A percentile compares a stretch with the other conserved stretches of the same genome.
These are phyloP conservation scores for Collybia sordida DNA, from an alignment of 768 basidiomycete genomes.

Conservation along the genomic window DNA sequence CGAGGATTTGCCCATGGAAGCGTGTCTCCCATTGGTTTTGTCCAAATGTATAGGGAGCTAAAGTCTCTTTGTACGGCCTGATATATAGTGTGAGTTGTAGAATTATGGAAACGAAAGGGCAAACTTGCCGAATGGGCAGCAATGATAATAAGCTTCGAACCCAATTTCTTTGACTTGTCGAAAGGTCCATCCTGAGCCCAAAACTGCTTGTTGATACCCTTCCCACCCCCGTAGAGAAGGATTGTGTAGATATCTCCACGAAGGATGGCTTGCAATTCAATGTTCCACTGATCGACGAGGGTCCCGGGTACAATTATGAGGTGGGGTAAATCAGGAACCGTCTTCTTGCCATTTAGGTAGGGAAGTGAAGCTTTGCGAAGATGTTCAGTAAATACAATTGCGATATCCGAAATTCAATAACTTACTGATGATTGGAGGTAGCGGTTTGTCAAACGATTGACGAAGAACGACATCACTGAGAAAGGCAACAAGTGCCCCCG, in stretches of 20 bases:
- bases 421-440: conserved; percentile 6
- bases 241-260: conserved; percentile 18
- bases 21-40: conserved; percentile 8
- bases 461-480: conserved; percentile 12
- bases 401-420: background rate
- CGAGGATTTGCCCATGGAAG: background rate
- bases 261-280: conserved; percentile 15
- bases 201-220: conserved; percentile 9
- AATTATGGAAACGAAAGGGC: background rate
- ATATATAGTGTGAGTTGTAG: background rate
- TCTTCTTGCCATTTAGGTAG: background rate
- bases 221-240: conserved; percentile 17
- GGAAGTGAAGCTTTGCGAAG: background rate
- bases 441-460: background rate
- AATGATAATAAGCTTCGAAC: conserved; percentile 18
- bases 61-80: background rate
- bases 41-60: conserved; percentile 12
- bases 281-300: conserved; percentile 19
- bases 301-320: conserved; percentile 20
- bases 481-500: conserved; percentile 17
- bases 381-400: no score
- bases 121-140: conserved; percentile 22
- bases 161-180: conserved; percentile 9
- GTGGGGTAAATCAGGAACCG: conserved; percentile 10
- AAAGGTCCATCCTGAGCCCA: conserved; percentile 18